Evolutionary conservation across 352 stramenopile genomes (phyloP).

Genomic region (Globisporangium irregulare): DNA sequence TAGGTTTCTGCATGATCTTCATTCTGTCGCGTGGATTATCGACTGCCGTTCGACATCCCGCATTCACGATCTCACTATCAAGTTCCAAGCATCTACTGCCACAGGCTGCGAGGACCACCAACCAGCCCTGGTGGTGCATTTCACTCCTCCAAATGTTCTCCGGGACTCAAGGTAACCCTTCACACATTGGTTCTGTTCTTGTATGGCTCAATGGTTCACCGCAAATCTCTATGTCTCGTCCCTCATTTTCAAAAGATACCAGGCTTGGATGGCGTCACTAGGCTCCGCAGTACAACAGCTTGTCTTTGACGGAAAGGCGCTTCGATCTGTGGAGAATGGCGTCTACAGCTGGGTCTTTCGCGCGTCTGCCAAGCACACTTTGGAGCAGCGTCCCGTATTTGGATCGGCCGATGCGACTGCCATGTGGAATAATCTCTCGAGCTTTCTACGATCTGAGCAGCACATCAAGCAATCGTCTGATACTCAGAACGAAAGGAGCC

Average conservation of each 20-base stretch:
- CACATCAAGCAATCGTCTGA: conserved; percentile 2
- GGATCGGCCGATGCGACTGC: conserved; percentile 7
- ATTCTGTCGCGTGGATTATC: conserved; percentile 56
- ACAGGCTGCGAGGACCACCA: conserved; percentile 29
- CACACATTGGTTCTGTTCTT: too few relatives aligned
- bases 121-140: conserved; percentile 53
- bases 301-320: conserved; percentile 36
- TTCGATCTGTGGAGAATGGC: conserved; percentile 30
- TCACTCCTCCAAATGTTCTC: conserved; percentile 35
- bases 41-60: conserved; percentile 34
- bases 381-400: conserved; percentile 9
- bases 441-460: neutral
- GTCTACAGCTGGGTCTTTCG: conserved; percentile 57
- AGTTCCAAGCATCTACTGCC: conserved; percentile 18
- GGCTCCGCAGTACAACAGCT: conserved; percentile 34
- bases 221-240: too few relatives aligned
- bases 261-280: conserved; percentile 25
- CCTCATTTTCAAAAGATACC: conserved; percentile 18
- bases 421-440: conserved; percentile 9
- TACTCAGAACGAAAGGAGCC: conserved; percentile 17
- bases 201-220: too few relatives aligned
- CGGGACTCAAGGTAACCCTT: conserved; percentile 22
- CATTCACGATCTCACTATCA: conserved; percentile 25
- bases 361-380: conserved; percentile 34
- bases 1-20: conserved; percentile 26